These are phyloP conservation scores for Papilionanthe hybrid DNA, from an alignment of 116 monocot genomes.

Conservation along the genomic window DNA sequence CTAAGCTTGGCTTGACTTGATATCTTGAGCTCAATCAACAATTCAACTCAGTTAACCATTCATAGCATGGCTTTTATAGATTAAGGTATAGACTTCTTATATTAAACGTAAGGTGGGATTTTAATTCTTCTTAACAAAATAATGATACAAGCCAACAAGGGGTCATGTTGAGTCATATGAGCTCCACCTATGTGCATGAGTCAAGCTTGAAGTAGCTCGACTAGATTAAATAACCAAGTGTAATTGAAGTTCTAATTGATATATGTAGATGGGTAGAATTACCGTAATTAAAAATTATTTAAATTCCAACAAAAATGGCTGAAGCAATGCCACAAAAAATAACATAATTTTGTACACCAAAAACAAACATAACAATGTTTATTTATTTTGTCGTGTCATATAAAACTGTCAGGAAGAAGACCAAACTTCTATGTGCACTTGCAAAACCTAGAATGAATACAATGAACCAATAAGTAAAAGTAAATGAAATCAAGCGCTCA, in stretches of 20 bases:
- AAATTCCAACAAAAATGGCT: background rate
- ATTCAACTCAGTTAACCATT: background rate
- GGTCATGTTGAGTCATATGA: background rate
- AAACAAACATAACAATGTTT: background rate
- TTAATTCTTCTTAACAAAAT: background rate
- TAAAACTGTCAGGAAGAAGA: background rate
- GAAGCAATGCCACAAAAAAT: background rate
- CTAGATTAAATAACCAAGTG: background rate
- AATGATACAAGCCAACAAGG: background rate
- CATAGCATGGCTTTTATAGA: background rate
- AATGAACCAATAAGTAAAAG: background rate
- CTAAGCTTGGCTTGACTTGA: background rate
- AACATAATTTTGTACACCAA: background rate
- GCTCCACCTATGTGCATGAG: background rate
- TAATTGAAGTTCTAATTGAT: background rate
- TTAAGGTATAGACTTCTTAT: background rate
- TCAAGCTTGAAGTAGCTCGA: background rate
- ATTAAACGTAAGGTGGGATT: background rate
- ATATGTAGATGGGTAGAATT: background rate
- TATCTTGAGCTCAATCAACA: too few relatives aligned
- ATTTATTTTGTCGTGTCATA: too few relatives aligned
- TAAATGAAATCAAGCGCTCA: background rate
- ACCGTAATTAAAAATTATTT: background rate
- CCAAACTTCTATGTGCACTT: background rate
- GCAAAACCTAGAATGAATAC: background rate